Base-by-base conservation (phyloP, 208 protist genomes). In the Spongospora subterranea region DNA sequence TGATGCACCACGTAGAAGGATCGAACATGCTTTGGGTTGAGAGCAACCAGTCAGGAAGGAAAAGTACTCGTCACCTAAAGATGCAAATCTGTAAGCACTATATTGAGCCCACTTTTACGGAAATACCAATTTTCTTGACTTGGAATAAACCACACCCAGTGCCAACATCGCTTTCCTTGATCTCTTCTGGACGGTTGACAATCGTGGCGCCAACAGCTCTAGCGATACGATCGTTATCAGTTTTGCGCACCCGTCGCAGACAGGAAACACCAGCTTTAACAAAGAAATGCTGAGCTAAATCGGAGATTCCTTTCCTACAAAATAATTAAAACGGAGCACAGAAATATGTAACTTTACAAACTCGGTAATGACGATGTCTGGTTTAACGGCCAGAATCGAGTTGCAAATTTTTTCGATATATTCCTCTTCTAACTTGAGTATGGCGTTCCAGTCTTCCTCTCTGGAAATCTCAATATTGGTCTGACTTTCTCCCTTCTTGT, bases 341-440 rank as follows among this genome's bases (percentile, higher is more conserved):
- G 6, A 29, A 20, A 88, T 60, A 29, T 88, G 13, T 60, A 6
- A 35, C 99, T 96, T 99, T 99, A 60, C 50, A 94, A 29, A 60
- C 50, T 99, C 99, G 13, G 99, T 99, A 94, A 99, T 96, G 29
- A 99, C 98, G 20, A 99, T 93, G 94, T 99, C 98, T 6, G 98
- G 98, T 94, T 99, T 99, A 90, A 99, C 94, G 53, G 95, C 96
- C 54, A 99, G 97, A 92, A 99, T 99, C 50, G 97, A 93, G 65
- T 98, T 95, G 95, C 98, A 99, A 71, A 99, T 95, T 24, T 96
- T 92, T 90, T 98, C 96, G 88, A 99, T 96, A 91, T 98, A 99
- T 90, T 99, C 97, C 94, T 99, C 98, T 96, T 99, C 99, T 90
- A 98, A 95, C 94, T 98, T 96, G 1, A 99, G 93, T 35, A 99